Conservation (phyloP, 768 basidiomycete genomes). For the Daedaleopsis sinensis region DNA sequence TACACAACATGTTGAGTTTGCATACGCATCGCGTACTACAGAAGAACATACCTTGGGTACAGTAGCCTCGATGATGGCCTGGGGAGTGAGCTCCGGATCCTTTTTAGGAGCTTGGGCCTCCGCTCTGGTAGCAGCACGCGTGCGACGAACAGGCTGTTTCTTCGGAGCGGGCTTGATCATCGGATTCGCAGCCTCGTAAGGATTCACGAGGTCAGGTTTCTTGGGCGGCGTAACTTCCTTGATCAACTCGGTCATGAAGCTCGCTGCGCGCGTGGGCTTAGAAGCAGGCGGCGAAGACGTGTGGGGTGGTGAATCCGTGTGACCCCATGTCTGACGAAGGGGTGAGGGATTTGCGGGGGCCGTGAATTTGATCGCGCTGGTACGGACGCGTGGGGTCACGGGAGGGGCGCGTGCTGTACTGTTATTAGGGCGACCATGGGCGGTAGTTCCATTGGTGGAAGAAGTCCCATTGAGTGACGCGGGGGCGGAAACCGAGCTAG, state of each 20-base stretch:
- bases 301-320: slow-evolving; percentile 44
- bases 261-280: slow-evolving; percentile 67
- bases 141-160: slow-evolving; percentile 43
- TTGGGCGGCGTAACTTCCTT: slow-evolving; percentile 67
- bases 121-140: slow-evolving; percentile 43
- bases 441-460: slow-evolving; percentile 14
- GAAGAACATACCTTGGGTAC: slow-evolving; percentile 60
- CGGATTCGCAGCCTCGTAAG: slow-evolving; percentile 75
- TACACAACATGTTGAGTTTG: slow-evolving; percentile 32
- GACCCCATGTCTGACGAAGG: slow-evolving; percentile 71
- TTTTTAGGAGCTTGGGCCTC: slow-evolving; percentile 30
- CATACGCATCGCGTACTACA: not conserved
- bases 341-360: slow-evolving; percentile 73
- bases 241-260: slow-evolving; percentile 68
- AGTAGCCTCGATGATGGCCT: slow-evolving; percentile 77
- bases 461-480: slow-evolving; percentile 20
- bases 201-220: slow-evolving; percentile 72
- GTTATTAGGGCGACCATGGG: slow-evolving; percentile 17
- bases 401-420: slow-evolving; percentile 23
- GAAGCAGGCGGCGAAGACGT: slow-evolving; percentile 39
- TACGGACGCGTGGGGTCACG: slow-evolving; percentile 21
- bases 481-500: slow-evolving; percentile 26
- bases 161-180: slow-evolving; percentile 52
- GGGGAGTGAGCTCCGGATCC: slow-evolving; percentile 46
- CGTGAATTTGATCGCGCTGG: slow-evolving; percentile 50